These are phyloP conservation scores for Euphorbia tirucalli DNA, from an alignment of 345 rosid genomes.

Conservation along the genomic window DNA sequence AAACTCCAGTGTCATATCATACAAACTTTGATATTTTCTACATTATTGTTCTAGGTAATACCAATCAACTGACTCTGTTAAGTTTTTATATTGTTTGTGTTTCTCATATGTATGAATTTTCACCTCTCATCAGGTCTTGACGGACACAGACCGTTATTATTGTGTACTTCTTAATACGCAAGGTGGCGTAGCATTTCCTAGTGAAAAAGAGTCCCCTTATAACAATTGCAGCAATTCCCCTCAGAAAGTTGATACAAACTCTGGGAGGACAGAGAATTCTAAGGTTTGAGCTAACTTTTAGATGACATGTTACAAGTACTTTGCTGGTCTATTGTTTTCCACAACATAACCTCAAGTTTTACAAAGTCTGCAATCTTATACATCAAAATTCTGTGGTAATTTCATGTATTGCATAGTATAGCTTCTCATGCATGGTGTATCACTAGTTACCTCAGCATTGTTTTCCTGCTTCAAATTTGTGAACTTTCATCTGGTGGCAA, in stretches of 20 bases:
- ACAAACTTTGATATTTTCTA: neutral
- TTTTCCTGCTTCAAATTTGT: neutral
- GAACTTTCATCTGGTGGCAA: neutral
- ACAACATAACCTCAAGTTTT: neutral
- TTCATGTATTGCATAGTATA: neutral
- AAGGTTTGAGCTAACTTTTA: conserved; percentile 52
- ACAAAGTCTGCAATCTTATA: neutral
- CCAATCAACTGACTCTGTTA: neutral
- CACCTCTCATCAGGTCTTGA: conserved; percentile 54
- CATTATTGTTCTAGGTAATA: neutral
- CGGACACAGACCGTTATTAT: conserved; percentile 82
- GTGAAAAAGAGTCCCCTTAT: conserved; percentile 40
- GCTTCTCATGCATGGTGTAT: neutral
- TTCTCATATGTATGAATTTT: neutral
- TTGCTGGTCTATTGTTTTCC: too few species aligned
- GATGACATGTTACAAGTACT: conserved; percentile 13
- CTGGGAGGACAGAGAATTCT: conserved; percentile 46
- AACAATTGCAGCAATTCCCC: conserved; percentile 44
- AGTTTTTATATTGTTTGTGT: neutral
- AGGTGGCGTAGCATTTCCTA: conserved; percentile 94
- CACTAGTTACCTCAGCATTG: neutral
- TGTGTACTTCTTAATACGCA: conserved; percentile 92
- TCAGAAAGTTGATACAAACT: conserved; percentile 26
- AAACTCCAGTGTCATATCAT: neutral
- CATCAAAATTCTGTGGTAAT: neutral